Conservation (phyloP, 208 protist species). For the Leishmania turanica region DNA sequence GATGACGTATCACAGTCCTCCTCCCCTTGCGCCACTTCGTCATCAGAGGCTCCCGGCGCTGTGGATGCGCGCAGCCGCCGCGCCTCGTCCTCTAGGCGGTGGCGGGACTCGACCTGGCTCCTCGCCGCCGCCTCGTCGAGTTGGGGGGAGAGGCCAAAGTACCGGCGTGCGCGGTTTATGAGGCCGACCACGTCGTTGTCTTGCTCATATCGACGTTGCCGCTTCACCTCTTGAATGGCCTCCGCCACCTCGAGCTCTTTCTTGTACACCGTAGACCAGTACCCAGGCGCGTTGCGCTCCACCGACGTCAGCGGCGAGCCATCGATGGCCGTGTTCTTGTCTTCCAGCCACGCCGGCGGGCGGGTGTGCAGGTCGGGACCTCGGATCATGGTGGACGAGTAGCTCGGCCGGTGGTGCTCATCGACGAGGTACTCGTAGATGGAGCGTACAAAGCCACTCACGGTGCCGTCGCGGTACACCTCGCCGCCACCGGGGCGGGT, state of each 20-base stretch:
- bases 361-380: slow-evolving; percentile 60
- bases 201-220: slow-evolving; percentile 46
- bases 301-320: slow-evolving; percentile 63
- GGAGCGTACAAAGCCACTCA: slow-evolving; percentile 4
- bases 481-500: slow-evolving; percentile 35
- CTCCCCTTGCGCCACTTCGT: neutral
- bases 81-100: slow-evolving; percentile 41
- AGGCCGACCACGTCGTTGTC: slow-evolving; percentile 66
- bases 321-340: slow-evolving; percentile 80
- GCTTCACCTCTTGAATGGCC: slow-evolving; percentile 68
- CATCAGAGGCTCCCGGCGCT: neutral
- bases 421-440: slow-evolving; percentile 30
- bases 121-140: slow-evolving; percentile 55
- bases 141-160: slow-evolving; percentile 45
- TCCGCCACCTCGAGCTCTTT: slow-evolving; percentile 77
- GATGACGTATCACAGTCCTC: neutral
- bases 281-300: slow-evolving; percentile 28
- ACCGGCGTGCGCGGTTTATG: slow-evolving; percentile 41
- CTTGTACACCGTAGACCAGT: slow-evolving; percentile 62
- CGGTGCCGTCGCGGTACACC: slow-evolving; percentile 13
- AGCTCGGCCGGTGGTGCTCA: slow-evolving; percentile 21
- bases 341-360: slow-evolving; percentile 77
- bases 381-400: slow-evolving; percentile 17
- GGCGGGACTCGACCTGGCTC: slow-evolving; percentile 38
- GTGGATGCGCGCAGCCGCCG: slow-evolving; percentile 13